phyloP scores from a whole-genome alignment of 2,329 filamentous ascomycete species.

The Cytospora paraplurivora region DNA sequence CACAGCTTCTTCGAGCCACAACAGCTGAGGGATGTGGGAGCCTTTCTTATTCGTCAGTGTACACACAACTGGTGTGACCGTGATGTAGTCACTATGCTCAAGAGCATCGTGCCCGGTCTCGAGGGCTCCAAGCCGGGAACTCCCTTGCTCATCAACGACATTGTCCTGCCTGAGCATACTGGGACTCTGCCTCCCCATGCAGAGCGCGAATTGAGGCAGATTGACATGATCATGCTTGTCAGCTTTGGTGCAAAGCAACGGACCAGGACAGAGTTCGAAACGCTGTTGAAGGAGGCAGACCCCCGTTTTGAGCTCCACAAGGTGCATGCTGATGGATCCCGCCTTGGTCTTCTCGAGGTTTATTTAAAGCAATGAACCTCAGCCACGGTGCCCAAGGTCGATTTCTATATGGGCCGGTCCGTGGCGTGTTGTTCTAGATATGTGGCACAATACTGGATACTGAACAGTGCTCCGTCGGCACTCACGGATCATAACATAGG shows the following conservation, averaged over 20 bases:
- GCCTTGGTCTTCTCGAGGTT: neutral
- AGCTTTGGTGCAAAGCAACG: conserved; percentile 34
- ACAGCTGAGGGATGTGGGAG: conserved; percentile 27
- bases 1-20: conserved; percentile 35
- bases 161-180: neutral
- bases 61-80: conserved; percentile 34
- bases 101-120: conserved; percentile 33
- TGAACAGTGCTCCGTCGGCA: too few species aligned
- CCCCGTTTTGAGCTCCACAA: conserved; percentile 21
- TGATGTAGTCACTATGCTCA: conserved; percentile 34
- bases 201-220: conserved; percentile 32
- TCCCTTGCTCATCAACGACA: neutral
- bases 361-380: neutral
- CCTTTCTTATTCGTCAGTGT: conserved; percentile 34
- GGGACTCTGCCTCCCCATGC: neutral
- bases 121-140: conserved; percentile 24
- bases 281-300: conserved; percentile 29
- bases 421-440: too few species aligned
- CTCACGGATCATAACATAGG: too few species aligned
- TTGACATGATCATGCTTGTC: conserved; percentile 35
- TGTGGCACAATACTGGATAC: too few species aligned
- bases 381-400: too few species aligned
- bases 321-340: neutral
- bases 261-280: conserved; percentile 31
- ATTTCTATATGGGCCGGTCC: too few species aligned